Conservation (phyloP, 768 basidiomycete species). For the Polyporus arcularius region DNA sequence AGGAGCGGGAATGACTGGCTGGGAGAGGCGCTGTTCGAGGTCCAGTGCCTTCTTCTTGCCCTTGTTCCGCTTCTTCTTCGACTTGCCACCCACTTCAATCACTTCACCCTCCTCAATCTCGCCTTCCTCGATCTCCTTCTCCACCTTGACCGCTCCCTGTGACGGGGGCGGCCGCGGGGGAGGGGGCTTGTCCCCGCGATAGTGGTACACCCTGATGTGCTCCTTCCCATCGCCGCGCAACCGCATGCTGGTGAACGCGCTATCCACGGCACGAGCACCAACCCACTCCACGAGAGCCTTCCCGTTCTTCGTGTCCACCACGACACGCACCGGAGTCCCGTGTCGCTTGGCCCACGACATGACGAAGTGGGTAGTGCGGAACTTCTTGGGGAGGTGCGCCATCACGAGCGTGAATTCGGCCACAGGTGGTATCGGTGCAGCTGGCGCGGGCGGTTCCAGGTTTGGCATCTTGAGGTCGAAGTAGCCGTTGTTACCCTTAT, state of each 20-base stretch:
- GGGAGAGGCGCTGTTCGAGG: slow-evolving; percentile 5
- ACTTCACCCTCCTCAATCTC: slow-evolving; percentile 30
- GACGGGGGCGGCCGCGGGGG: not conserved
- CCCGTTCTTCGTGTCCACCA: slow-evolving; percentile 21
- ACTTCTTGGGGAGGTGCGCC: slow-evolving; percentile 28
- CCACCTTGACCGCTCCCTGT: not conserved
- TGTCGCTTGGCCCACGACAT: slow-evolving; percentile 23
- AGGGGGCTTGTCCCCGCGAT: slow-evolving; percentile 7
- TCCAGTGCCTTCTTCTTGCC: slow-evolving; percentile 15
- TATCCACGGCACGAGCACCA: slow-evolving; percentile 11
- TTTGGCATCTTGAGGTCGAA: slow-evolving; percentile 9
- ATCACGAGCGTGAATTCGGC: slow-evolving; percentile 26
- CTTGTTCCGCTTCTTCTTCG: slow-evolving; percentile 21
- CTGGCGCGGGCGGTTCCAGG: not conserved
- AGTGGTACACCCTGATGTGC: slow-evolving; percentile 32
- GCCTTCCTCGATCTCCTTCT: slow-evolving; percentile 28
- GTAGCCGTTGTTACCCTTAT: slow-evolving; percentile 8
- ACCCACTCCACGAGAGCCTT: slow-evolving; percentile 31
- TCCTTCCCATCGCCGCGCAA: slow-evolving; percentile 27
- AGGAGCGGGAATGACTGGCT: not conserved
- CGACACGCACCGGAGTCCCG: slow-evolving; percentile 14
- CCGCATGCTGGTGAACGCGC: slow-evolving; percentile 24
- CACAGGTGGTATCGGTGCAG: not conserved
- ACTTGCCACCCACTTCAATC: slow-evolving; percentile 1
- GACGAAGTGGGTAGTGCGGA: slow-evolving; percentile 25